Base-by-base conservation (phyloP, 495 filamentous ascomycete genomes). In the Neurospora hispaniola region DNA sequence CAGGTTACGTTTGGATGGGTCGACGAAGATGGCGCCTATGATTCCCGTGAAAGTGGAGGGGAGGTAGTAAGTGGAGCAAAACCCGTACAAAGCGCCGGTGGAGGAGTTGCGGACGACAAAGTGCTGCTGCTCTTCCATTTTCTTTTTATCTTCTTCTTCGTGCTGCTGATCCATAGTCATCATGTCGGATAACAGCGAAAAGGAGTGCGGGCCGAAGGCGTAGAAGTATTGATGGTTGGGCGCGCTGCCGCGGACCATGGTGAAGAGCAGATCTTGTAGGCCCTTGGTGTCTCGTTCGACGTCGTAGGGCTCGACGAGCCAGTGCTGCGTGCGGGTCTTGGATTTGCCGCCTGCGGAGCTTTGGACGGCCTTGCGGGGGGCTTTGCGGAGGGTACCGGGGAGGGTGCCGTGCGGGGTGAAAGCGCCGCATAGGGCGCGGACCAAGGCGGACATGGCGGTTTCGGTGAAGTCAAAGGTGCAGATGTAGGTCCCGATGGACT, bases 391-490 rank as follows among this genome's bases (percentile, higher is more conserved):
- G 0, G 92, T 94, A 5, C 94, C 94, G 3, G 94, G 94, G 23
- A 97, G 81, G 6, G 87, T 86, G 0, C 92, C 93, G 44, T 87
- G 88, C 0, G 93, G 91, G 1, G 86, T 83, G 71, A 93, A 83
- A 66, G 94, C 92, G 16, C 94, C 94, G 77, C 92, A 94, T 3
- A 97, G 79, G 6, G 92, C 90, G 62, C 93, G 90, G 40, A 94
- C 93, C 10, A 97, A 82, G 3, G 93, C 91, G 71, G 90, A 88
- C 83, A 97, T 87, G 31, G 94, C 93, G 0, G 92, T 94, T 75
- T 97, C 94, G 5, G 94, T 97, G 78, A 96, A 96, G 82, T 97
- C 94, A 77, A 94, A 97, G 0, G 94, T 97, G 82, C 94, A 97
- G 69, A 97, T 86, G 78, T 96, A 97, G 5, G 94, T 96, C 10